Percentiles rank a stretch among this genome's conserved stretches.
phyloP scores from a whole-genome alignment of 2,329 filamentous ascomycete species.

The Epichloe scottii region DNA sequence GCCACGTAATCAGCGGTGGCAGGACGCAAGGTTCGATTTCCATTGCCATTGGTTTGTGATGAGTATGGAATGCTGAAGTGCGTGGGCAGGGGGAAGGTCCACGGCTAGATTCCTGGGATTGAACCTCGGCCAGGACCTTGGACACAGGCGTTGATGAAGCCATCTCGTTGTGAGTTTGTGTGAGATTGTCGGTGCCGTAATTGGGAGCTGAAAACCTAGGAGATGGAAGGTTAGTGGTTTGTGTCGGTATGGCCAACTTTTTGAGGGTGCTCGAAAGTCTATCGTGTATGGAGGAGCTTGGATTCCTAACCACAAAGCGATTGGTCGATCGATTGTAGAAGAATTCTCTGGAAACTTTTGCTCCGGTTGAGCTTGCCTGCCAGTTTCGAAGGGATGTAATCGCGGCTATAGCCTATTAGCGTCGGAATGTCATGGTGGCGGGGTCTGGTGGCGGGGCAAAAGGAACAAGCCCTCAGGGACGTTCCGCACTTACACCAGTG shows the following conservation, averaged over 20 bases:
- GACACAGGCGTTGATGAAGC: conserved; percentile 19
- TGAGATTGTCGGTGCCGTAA: neutral
- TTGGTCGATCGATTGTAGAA: neutral
- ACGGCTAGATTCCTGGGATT: conserved; percentile 34
- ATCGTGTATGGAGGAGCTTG: neutral
- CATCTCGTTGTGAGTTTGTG: conserved; percentile 15
- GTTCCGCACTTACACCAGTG: neutral
- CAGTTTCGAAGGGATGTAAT: neutral
- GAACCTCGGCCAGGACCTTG: conserved; percentile 30
- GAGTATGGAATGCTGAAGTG: conserved; percentile 61
- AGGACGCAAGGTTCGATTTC: conserved; percentile 67
- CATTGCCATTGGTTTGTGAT: conserved; percentile 40
- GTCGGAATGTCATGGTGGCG: neutral
- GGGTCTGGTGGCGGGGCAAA: neutral
- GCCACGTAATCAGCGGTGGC: conserved; percentile 90
- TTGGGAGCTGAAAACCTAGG: neutral
- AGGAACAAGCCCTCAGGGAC: neutral
- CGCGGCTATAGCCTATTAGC: neutral
- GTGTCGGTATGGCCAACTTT: neutral
- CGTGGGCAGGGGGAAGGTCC: conserved; percentile 81
- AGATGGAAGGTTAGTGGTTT: neutral
- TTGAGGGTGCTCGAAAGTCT: neutral
- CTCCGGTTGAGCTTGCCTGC: neutral
- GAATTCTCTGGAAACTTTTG: neutral
- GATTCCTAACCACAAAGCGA: neutral